A percentile compares a stretch with the other conserved stretches of the same genome.
phyloP scores from a whole-genome alignment of 768 basidiomycete genomes.

The Suillus fuscotomentosus region DNA sequence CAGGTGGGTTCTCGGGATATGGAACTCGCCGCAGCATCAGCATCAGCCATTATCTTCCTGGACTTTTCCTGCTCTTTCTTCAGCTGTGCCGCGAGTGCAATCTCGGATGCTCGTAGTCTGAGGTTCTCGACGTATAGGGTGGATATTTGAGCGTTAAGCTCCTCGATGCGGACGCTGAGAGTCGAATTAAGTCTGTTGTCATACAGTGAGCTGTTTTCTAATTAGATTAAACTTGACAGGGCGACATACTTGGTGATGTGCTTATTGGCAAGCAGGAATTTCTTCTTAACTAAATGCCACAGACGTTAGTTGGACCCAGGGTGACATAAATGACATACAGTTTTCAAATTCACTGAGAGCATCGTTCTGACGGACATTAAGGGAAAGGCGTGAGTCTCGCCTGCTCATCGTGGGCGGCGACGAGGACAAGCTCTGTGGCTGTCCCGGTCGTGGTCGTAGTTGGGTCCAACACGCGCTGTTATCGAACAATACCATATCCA shows the following conservation, averaged over 20 bases:
- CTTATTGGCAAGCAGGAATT: slow-evolving; percentile 86
- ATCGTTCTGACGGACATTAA: slow-evolving; percentile 70
- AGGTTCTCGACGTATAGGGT: slow-evolving; percentile 83
- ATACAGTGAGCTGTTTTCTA: slow-evolving; percentile 1
- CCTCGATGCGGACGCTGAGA: slow-evolving; percentile 79
- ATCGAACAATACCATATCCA: slow-evolving; percentile 31
- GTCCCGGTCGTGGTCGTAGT: slow-evolving; percentile 17
- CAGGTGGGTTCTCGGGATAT: background rate
- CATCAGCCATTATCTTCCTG: slow-evolving; percentile 64
- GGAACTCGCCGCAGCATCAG: slow-evolving; percentile 65
- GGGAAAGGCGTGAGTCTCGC: slow-evolving; percentile 41
- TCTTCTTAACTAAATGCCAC: slow-evolving; percentile 79
- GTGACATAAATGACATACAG: slow-evolving; percentile 50
- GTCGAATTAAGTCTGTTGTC: slow-evolving; percentile 74
- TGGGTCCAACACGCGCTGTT: slow-evolving; percentile 31
- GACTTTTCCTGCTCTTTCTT: slow-evolving; percentile 82
- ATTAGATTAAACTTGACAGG: background rate
- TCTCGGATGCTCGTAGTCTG: slow-evolving; percentile 76
- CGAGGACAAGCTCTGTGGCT: slow-evolving; percentile 20
- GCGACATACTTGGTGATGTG: slow-evolving; percentile 79
- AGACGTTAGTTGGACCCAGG: slow-evolving; percentile 14
- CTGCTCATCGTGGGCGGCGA: slow-evolving; percentile 30
- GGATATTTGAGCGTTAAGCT: slow-evolving; percentile 80
- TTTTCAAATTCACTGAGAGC: slow-evolving; percentile 82
- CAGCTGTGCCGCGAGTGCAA: slow-evolving; percentile 70